These are phyloP conservation scores for Glycine soja DNA, from an alignment of 306 rosid species.

Conservation along the genomic window DNA sequence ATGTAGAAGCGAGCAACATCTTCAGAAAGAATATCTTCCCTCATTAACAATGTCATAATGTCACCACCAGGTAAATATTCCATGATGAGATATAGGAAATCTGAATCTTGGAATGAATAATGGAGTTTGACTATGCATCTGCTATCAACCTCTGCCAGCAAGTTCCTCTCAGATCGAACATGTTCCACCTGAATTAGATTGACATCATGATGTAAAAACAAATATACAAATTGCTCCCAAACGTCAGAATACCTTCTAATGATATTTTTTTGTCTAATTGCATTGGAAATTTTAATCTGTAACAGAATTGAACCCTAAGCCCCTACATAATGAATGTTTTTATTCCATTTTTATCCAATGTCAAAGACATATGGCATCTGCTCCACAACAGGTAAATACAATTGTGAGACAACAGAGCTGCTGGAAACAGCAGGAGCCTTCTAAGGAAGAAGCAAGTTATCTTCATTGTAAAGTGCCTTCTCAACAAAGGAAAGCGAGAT, in stretches of 20 bases:
- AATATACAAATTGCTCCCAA: slow-evolving; percentile 19
- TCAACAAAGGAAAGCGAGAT: slow-evolving; percentile 18
- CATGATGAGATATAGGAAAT: slow-evolving; percentile 96
- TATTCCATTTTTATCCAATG: slow-evolving; percentile 29
- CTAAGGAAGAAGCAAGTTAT: slow-evolving; percentile 12
- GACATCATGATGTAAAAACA: slow-evolving; percentile 26
- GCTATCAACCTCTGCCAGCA: slow-evolving; percentile 99
- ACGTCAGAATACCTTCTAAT: slow-evolving; percentile 23
- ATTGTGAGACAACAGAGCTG: slow-evolving; percentile 19
- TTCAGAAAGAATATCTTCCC: slow-evolving; percentile 95
- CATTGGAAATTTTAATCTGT: slow-evolving; percentile 23
- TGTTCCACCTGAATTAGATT: slow-evolving; percentile 84
- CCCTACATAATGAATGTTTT: slow-evolving; percentile 1
- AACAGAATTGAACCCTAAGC: slow-evolving; percentile 29
- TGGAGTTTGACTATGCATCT: slow-evolving; percentile 95
- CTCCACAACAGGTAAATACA: slow-evolving; percentile 16
- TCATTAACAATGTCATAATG: slow-evolving; percentile 97
- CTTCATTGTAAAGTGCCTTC: slow-evolving; percentile 15
- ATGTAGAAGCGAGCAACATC: slow-evolving; percentile 93
- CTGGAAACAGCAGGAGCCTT: slow-evolving; percentile 33
- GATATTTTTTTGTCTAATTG: slow-evolving; percentile 14
- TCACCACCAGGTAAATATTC: slow-evolving; percentile 99
- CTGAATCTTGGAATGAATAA: slow-evolving; percentile 97
- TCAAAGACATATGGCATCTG: slow-evolving; percentile 20
- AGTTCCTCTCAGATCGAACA: slow-evolving; percentile 98